phyloP scores from a whole-genome alignment of 768 basidiomycete genomes.

The Lactarius sanguifluus region DNA sequence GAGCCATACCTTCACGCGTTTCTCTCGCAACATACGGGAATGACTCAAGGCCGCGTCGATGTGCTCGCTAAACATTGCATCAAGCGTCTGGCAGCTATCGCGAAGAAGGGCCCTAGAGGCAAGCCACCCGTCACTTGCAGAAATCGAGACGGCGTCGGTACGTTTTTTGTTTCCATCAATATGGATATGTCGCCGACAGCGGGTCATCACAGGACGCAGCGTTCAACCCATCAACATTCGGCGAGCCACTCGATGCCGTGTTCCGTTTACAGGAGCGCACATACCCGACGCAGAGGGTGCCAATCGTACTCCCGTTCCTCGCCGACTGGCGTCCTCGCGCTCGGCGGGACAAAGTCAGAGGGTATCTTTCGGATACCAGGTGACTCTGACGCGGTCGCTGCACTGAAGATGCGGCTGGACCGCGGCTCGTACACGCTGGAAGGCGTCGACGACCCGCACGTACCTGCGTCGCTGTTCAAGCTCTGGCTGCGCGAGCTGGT shows the following conservation, averaged over 20 bases:
- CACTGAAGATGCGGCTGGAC: conserved; percentile 87
- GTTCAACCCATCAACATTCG: conserved; percentile 93
- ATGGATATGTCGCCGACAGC: conserved; percentile 17
- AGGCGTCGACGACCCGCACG: conserved; percentile 86
- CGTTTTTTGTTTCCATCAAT: conserved; percentile 32
- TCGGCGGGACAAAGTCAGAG: conserved; percentile 81
- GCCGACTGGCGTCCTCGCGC: conserved; percentile 86
- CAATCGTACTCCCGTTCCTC: conserved; percentile 92
- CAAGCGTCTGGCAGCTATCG: conserved; percentile 67
- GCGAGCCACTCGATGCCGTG: conserved; percentile 83
- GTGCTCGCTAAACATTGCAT: conserved; percentile 90
- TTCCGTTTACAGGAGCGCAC: conserved; percentile 82
- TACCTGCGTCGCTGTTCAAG: conserved; percentile 87
- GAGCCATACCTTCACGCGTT: conserved; percentile 82
- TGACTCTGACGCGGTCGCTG: conserved; percentile 83
- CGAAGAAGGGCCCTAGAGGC: conserved; percentile 83
- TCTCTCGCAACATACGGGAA: conserved; percentile 63
- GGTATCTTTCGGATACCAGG: conserved; percentile 95
- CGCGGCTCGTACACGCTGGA: conserved; percentile 89
- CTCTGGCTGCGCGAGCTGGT: conserved; percentile 91
- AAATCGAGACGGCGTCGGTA: conserved; percentile 91
- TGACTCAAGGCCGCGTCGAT: conserved; percentile 76
- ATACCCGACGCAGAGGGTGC: conserved; percentile 81
- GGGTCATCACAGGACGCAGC: conserved; percentile 67
- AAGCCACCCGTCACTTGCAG: conserved; percentile 76